phyloP scores from a whole-genome alignment of 1,284 basidiomycete genomes.

The Crucibulum parvulum region DNA sequence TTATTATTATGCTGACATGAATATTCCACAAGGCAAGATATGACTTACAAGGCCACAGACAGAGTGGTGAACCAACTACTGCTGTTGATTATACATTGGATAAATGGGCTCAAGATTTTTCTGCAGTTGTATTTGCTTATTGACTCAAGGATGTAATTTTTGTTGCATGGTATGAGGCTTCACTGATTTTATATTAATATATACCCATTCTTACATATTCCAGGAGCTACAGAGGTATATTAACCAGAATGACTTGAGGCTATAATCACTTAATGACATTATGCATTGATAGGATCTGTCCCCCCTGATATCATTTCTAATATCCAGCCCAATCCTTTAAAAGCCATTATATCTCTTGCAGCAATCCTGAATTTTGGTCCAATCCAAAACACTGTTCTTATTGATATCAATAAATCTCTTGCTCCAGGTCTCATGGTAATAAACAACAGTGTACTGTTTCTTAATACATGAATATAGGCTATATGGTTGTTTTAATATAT shows the following conservation, averaged over 20 bases:
- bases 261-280: not conserved
- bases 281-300: not conserved
- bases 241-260: not conserved
- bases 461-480: not conserved
- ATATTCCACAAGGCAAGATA: constrained; percentile 9
- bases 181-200: not conserved
- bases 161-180: constrained; percentile 13
- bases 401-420: not conserved
- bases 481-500: too few relatives aligned
- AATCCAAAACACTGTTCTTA: not conserved
- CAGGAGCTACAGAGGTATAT: not conserved
- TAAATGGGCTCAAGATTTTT: constrained; percentile 16
- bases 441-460: not conserved
- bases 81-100: constrained; percentile 7
- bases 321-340: not conserved
- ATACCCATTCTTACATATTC: too few relatives aligned
- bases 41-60: constrained; percentile 13
- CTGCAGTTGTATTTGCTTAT: constrained; percentile 12
- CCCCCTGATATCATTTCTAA: not conserved
- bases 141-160: constrained; percentile 8
- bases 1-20: not conserved
- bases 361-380: not conserved
- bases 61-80: constrained; percentile 10
- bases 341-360: not conserved
- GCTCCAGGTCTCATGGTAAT: not conserved